These are phyloP conservation scores for Nymphaea thermarum DNA, from an alignment of 164 flowering plant genomes.

Conservation along the genomic window DNA sequence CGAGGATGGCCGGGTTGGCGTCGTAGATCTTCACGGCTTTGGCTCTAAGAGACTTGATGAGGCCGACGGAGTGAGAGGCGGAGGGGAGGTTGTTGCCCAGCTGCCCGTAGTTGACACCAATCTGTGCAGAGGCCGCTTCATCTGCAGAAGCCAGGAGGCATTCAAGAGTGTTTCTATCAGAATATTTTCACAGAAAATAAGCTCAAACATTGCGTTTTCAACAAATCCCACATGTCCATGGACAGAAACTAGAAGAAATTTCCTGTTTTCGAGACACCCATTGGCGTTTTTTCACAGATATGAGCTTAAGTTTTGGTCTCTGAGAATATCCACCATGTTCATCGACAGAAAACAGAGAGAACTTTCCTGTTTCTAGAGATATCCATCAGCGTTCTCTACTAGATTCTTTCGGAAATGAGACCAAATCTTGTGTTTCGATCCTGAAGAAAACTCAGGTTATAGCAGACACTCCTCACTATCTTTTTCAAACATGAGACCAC, in stretches of 20 bases:
- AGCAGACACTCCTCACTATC: background rate
- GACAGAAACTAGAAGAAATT: background rate
- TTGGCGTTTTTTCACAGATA: too few relatives aligned
- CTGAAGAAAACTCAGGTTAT: background rate
- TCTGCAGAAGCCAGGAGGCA: constrained; percentile 21
- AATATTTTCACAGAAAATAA: background rate
- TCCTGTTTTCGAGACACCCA: background rate
- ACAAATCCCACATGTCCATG: too few relatives aligned
- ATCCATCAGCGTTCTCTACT: background rate
- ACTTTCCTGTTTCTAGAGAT: background rate
- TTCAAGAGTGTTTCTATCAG: background rate
- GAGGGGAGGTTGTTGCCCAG: constrained; percentile 80
- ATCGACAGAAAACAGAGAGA: background rate
- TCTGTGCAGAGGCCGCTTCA: constrained; percentile 27
- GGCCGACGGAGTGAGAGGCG: constrained; percentile 39
- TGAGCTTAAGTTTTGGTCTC: too few relatives aligned
- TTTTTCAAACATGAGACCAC: too few relatives aligned
- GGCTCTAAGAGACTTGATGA: constrained; percentile 49
- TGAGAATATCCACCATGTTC: too few relatives aligned
- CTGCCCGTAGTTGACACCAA: constrained; percentile 74
- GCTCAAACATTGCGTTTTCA: too few relatives aligned
- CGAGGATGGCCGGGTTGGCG: constrained; percentile 58
- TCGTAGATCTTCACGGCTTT: constrained; percentile 66
- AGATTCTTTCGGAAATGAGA: too few relatives aligned
- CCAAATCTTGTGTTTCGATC: too few relatives aligned